These are phyloP conservation scores for Tarenaya hassleriana DNA, from an alignment of 345 rosid species.

Conservation along the genomic window DNA sequence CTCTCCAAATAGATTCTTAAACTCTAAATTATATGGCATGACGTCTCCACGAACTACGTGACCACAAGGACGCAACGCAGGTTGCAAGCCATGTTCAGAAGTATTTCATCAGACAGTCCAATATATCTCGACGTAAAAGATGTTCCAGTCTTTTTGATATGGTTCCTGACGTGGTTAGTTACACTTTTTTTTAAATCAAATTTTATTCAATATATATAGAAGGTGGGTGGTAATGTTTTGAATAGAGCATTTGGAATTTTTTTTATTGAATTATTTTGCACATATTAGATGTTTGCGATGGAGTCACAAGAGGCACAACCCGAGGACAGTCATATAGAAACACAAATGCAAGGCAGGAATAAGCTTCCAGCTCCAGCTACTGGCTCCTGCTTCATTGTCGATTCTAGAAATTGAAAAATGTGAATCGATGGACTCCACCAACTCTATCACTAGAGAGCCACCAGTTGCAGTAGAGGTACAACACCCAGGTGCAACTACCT, in stretches of 20 bases:
- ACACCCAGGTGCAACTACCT: conserved; percentile 38
- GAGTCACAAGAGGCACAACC: conserved; percentile 48
- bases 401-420: conserved; percentile 66
- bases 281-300: conserved; percentile 51
- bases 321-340: conserved; percentile 36
- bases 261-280: conserved; percentile 22
- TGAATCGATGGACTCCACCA: conserved; percentile 92
- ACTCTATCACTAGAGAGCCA: conserved; percentile 62
- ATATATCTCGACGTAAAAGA: conserved; percentile 73
- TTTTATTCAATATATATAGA: no score
- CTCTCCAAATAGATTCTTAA: no score
- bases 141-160: conserved; percentile 99
- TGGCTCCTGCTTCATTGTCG: conserved; percentile 36
- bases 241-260: no score
- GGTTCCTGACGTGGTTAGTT: conserved; percentile 72
- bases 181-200: background rate
- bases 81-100: conserved; percentile 99
- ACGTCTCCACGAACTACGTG: conserved; percentile 84
- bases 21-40: no score
- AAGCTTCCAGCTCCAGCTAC: conserved; percentile 20
- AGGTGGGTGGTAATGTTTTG: no score
- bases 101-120: conserved; percentile 82
- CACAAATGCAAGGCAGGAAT: conserved; percentile 29
- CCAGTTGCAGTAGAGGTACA: conserved; percentile 29
- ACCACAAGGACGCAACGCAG: conserved; percentile 90